phyloP scores from a whole-genome alignment of 2,329 filamentous ascomycete species.

The Daldinia sp. region DNA sequence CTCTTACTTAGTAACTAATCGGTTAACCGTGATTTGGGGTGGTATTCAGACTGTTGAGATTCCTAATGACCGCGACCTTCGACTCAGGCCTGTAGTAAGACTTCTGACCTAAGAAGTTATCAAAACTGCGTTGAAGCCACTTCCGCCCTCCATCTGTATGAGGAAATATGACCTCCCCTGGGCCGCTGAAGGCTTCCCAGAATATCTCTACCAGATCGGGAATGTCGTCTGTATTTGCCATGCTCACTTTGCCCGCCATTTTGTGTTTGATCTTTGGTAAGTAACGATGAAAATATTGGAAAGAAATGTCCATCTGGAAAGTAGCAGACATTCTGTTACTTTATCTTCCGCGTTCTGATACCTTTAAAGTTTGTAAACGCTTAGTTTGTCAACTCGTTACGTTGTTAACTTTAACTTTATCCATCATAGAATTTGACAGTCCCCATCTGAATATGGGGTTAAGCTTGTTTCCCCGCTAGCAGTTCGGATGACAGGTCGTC shows the following conservation, averaged over 20 bases:
- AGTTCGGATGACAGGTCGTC: constrained; percentile 34
- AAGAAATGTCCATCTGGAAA: neutral
- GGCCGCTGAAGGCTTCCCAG: constrained; percentile 45
- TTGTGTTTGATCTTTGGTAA: constrained; percentile 10
- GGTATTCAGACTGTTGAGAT: constrained; percentile 38
- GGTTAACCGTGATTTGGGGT: neutral
- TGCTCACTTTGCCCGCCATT: constrained; percentile 38
- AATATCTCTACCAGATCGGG: constrained; percentile 44
- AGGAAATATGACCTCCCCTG: constrained; percentile 44
- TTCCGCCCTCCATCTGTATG: constrained; percentile 43
- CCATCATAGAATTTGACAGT: constrained; percentile 27
- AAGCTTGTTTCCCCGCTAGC: constrained; percentile 25
- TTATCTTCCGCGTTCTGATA: constrained; percentile 17
- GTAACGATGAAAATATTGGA: neutral
- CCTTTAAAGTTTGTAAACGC: constrained; percentile 24
- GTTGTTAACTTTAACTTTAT: constrained; percentile 38
- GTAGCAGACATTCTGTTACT: neutral
- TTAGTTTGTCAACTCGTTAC: constrained; percentile 23
- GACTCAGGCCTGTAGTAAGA: constrained; percentile 44
- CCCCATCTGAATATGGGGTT: constrained; percentile 27
- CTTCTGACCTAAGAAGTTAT: constrained; percentile 43
- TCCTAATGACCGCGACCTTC: constrained; percentile 44
- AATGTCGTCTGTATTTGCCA: constrained; percentile 45
- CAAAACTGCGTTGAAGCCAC: constrained; percentile 47
- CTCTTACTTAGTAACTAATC: constrained; percentile 28